phyloP scores from a whole-genome alignment of 441 rosid genomes.

The Aleurites moluccanus region DNA sequence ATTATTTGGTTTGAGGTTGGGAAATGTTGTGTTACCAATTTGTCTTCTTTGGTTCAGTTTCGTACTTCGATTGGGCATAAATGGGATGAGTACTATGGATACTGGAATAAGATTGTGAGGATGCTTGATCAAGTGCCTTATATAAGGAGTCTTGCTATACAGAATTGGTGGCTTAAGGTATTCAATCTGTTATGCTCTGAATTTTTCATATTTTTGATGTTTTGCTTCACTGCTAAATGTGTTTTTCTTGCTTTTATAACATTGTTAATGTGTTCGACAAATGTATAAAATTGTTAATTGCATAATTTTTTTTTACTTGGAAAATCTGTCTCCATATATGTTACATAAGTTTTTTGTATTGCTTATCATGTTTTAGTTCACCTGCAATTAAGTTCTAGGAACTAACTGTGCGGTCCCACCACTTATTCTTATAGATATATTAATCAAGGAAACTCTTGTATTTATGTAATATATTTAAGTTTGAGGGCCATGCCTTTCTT shows the following conservation, averaged over 20 bases:
- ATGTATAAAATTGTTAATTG: too few species aligned
- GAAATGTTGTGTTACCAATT: constrained; percentile 10
- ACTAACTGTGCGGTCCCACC: too few species aligned
- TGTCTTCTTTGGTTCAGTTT: constrained; percentile 21
- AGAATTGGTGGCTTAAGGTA: constrained; percentile 26
- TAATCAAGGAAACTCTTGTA: too few species aligned
- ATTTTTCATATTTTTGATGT: neutral
- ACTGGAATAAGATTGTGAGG: constrained; percentile 16
- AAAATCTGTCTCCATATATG: too few species aligned
- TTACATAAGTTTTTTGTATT: too few species aligned
- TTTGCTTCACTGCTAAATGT: neutral
- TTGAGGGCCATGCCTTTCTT: too few species aligned
- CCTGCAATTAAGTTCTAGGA: too few species aligned
- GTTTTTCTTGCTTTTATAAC: neutral
- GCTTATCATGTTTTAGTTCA: too few species aligned
- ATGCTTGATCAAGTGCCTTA: constrained; percentile 18
- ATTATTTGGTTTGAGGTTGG: constrained; percentile 18
- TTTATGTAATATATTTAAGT: too few species aligned
- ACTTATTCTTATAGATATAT: too few species aligned
- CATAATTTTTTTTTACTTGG: too few species aligned
- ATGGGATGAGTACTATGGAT: neutral
- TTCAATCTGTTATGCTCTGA: neutral
- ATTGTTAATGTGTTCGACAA: too few species aligned
- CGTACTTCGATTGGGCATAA: constrained; percentile 8
- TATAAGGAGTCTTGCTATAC: constrained; percentile 15